Conservation (phyloP, 139 green algal species). For the Haematococcus sp. region DNA sequence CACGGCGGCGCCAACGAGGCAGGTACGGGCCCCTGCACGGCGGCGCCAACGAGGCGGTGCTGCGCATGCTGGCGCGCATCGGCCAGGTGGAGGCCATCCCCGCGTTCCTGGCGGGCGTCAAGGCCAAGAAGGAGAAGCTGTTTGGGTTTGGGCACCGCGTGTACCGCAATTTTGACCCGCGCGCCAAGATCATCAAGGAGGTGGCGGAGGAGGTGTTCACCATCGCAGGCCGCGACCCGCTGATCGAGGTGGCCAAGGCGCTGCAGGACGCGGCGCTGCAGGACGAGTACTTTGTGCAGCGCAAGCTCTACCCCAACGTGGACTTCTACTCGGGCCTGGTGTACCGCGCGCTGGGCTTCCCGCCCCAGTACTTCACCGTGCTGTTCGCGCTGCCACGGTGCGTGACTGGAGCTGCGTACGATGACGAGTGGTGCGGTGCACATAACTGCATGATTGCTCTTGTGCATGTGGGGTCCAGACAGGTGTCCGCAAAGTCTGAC, state of each 20-base stretch:
- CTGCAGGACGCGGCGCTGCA: conserved; percentile 74
- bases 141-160: conserved; percentile 98
- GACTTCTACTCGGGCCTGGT: conserved; percentile 96
- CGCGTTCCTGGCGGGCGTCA: conserved; percentile 64
- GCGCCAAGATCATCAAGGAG: conserved; percentile 90
- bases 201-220: conserved; percentile 86
- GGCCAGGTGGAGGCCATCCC: conserved; percentile 84
- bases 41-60: conserved; percentile 92
- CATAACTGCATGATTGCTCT: too few species aligned
- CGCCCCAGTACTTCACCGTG: conserved; percentile 97
- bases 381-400: conserved; percentile 95
- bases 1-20: conserved; percentile 97
- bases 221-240: conserved; percentile 87
- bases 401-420: background rate
- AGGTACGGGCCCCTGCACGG: conserved; percentile 91
- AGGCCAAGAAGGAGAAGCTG: conserved; percentile 79
- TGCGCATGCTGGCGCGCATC: conserved; percentile 96
- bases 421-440: too few species aligned
- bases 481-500: too few species aligned
- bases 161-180: conserved; percentile 99
- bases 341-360: conserved; percentile 95
- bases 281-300: conserved; percentile 75
- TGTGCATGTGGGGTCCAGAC: too few species aligned
- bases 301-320: conserved; percentile 99
- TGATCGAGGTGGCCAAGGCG: conserved; percentile 93